Evolutionary conservation across 2,329 filamentous ascomycete species (phyloP).

Genomic region (Trichoderma sp.): DNA sequence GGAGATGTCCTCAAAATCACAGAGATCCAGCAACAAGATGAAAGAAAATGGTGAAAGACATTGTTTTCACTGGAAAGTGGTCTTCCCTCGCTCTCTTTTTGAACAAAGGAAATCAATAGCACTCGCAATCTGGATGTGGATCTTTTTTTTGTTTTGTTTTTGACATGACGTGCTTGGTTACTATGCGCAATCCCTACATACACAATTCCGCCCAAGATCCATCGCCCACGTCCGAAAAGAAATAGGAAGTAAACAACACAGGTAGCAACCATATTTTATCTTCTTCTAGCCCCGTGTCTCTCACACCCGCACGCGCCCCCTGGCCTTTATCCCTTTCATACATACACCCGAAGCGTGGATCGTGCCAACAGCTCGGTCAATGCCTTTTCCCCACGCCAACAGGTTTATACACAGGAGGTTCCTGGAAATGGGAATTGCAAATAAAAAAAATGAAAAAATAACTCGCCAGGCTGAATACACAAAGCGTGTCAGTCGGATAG

Average conservation of each 20-base stretch:
- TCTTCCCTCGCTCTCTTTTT: background rate
- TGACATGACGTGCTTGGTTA: constrained; percentile 30
- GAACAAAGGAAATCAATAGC: background rate
- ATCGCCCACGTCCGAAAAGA: constrained; percentile 26
- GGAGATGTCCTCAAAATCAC: background rate
- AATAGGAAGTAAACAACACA: constrained; percentile 30
- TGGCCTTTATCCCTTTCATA: constrained; percentile 14
- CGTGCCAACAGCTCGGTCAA: constrained; percentile 1
- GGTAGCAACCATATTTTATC: constrained; percentile 29
- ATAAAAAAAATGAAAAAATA: background rate
- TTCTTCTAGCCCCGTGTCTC: constrained; percentile 8
- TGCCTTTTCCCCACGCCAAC: constrained; percentile 9
- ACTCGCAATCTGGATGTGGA: constrained; percentile 1
- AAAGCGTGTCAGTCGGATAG: background rate
- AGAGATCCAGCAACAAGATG: background rate
- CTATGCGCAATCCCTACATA: constrained; percentile 34
- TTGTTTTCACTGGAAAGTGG: background rate
- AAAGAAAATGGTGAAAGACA: background rate
- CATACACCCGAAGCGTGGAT: constrained; percentile 10
- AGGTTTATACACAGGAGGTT: constrained; percentile 16
- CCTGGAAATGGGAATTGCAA: constrained; percentile 16
- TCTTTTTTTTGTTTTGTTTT: background rate
- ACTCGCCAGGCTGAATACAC: constrained; percentile 8
- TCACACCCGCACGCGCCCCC: background rate
- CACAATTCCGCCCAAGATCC: constrained; percentile 26